A percentile compares a stretch with the other conserved stretches of the same genome.
Evolutionary conservation across 495 filamentous ascomycete species (phyloP).

Genomic region (Neurospora hispaniola): DNA sequence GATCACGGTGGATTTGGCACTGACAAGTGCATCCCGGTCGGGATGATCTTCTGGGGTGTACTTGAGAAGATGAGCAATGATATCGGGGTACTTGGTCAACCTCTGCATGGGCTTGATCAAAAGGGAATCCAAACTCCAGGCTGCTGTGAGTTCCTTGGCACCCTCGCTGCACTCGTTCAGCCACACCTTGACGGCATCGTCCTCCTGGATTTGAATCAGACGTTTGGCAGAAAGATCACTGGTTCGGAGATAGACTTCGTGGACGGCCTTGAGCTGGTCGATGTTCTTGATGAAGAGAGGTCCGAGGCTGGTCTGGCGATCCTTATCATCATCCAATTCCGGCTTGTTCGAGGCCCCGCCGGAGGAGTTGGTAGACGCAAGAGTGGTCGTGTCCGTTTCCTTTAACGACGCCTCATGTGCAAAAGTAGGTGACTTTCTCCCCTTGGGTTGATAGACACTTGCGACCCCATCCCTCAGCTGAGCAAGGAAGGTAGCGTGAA

Average conservation of each 20-base stretch:
- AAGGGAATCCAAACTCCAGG: slow-evolving; percentile 89
- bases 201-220: slow-evolving; percentile 59
- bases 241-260: slow-evolving; percentile 77
- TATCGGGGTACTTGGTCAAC: slow-evolving; percentile 80
- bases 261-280: slow-evolving; percentile 69
- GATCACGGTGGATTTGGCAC: slow-evolving; percentile 53
- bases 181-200: slow-evolving; percentile 75
- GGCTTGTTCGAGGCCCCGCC: slow-evolving; percentile 16
- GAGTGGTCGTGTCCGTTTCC: slow-evolving; percentile 25
- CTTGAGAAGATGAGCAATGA: slow-evolving; percentile 67
- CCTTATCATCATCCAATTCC: slow-evolving; percentile 43
- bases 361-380: slow-evolving; percentile 19
- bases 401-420: slow-evolving; percentile 16
- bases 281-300: slow-evolving; percentile 67
- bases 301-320: slow-evolving; percentile 66
- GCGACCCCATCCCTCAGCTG: slow-evolving; percentile 67
- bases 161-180: slow-evolving; percentile 80
- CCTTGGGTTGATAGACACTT: slow-evolving; percentile 54
- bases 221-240: slow-evolving; percentile 75
- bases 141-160: slow-evolving; percentile 77
- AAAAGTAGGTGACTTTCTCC: slow-evolving; percentile 28
- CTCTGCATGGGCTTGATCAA: slow-evolving; percentile 94
- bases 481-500: slow-evolving; percentile 66
- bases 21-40: slow-evolving; percentile 56
- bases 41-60: slow-evolving; percentile 73